These are phyloP conservation scores for Plenodomus lindquistii DNA, from an alignment of 2,329 filamentous ascomycete species.

Conservation along the genomic window DNA sequence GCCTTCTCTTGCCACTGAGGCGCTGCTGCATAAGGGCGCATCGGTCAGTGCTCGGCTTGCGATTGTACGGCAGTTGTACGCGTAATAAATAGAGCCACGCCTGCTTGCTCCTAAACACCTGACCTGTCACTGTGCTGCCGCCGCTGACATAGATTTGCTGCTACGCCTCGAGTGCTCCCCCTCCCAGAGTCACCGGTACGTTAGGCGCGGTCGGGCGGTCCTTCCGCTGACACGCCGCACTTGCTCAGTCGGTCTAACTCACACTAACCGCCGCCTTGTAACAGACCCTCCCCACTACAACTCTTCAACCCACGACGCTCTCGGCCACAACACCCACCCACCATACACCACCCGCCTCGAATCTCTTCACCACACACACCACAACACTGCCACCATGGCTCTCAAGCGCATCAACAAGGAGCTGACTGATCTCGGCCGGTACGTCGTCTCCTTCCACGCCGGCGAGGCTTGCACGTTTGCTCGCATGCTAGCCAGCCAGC, in stretches of 20 bases:
- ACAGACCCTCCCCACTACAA: conserved; percentile 41
- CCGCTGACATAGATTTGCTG: not conserved
- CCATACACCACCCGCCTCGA: conserved; percentile 13
- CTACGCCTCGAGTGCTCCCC: not conserved
- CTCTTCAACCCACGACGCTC: conserved; percentile 37
- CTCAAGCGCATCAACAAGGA: conserved; percentile 96
- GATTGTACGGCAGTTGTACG: not conserved
- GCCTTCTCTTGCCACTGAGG: not conserved
- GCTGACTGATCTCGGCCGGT: conserved; percentile 87
- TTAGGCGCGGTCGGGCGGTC: conserved; percentile 24
- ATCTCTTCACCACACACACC: conserved; percentile 12
- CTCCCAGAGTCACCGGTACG: conserved; percentile 20
- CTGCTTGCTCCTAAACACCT: conserved; percentile 9
- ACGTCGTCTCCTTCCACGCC: conserved; percentile 38
- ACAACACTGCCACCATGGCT: conserved; percentile 63
- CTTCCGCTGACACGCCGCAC: conserved; percentile 43
- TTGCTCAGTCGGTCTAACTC: conserved; percentile 29
- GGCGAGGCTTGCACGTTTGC: conserved; percentile 32
- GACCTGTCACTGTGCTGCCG: not conserved
- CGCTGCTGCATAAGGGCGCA: not conserved
- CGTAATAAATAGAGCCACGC: conserved; percentile 1
- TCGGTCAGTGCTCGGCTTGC: not conserved
- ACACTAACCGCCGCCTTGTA: conserved; percentile 36
- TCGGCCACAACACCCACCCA: conserved; percentile 20
- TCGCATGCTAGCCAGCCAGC: conserved; percentile 42